Conservation (phyloP, 2,329 filamentous ascomycete species). For the Fusarium sp. region DNA sequence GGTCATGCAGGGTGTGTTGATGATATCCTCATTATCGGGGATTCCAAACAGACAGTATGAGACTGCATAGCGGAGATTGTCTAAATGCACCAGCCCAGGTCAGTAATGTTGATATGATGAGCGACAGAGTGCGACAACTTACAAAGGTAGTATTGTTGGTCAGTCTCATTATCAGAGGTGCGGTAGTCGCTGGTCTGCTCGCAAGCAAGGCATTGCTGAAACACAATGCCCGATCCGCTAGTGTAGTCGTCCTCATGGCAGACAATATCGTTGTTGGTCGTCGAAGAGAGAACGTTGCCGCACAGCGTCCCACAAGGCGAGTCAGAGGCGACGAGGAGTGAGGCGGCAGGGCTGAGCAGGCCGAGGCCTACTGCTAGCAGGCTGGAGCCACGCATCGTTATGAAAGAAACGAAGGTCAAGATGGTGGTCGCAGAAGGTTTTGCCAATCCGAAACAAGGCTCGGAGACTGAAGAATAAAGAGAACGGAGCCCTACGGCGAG, state of each 20-base stretch:
- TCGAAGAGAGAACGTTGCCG: conserved; percentile 61
- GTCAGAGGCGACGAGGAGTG: conserved; percentile 54
- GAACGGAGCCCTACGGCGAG: neutral
- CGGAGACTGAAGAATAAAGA: neutral
- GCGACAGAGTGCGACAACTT: conserved; percentile 43
- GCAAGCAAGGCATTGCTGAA: conserved; percentile 61
- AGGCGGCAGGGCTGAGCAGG: conserved; percentile 30
- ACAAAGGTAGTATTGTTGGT: conserved; percentile 65
- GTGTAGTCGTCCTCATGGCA: conserved; percentile 55
- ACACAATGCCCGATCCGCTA: conserved; percentile 56
- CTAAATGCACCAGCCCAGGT: conserved; percentile 46
- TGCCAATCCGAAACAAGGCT: conserved; percentile 1
- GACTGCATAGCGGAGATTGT: conserved; percentile 65
- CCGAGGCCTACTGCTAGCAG: conserved; percentile 34
- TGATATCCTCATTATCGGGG: conserved; percentile 55
- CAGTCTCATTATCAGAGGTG: conserved; percentile 55
- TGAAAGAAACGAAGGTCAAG: neutral
- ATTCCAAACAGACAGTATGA: conserved; percentile 64
- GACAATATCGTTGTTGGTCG: conserved; percentile 56
- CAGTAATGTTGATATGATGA: conserved; percentile 9
- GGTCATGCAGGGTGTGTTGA: conserved; percentile 60
- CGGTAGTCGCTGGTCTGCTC: conserved; percentile 59
- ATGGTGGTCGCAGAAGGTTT: neutral
- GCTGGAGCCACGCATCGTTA: conserved; percentile 13
- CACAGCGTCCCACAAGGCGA: conserved; percentile 61